Evolutionary conservation across 1,284 basidiomycete species (phyloP).

Genomic region (Moesziomyces sp.): DNA sequence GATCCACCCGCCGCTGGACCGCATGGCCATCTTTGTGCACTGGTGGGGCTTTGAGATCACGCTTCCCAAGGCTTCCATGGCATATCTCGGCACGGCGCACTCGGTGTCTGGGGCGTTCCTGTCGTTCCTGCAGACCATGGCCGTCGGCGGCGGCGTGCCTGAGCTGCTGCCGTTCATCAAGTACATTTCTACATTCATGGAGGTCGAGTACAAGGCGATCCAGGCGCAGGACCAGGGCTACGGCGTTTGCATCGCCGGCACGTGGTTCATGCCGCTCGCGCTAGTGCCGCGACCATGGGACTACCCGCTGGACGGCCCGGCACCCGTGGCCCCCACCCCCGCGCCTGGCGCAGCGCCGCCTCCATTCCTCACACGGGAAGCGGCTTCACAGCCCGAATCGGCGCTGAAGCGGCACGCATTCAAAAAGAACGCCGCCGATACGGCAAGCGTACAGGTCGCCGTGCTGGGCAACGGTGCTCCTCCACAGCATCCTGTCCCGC

Average conservation of each 20-base stretch:
- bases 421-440: slow-evolving; percentile 9
- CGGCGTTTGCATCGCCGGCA: slow-evolving; percentile 58
- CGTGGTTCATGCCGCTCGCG: slow-evolving; percentile 58
- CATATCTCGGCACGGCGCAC: slow-evolving; percentile 58
- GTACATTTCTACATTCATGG: slow-evolving; percentile 60
- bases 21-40: slow-evolving; percentile 62
- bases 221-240: slow-evolving; percentile 52
- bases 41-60: slow-evolving; percentile 66
- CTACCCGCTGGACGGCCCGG: slow-evolving; percentile 36
- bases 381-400: neutral
- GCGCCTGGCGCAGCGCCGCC: neutral
- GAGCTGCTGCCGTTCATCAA: slow-evolving; percentile 61
- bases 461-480: slow-evolving; percentile 1
- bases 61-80: slow-evolving; percentile 54
- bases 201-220: slow-evolving; percentile 62
- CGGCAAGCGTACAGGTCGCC: slow-evolving; percentile 1
- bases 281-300: slow-evolving; percentile 52
- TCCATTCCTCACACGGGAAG: neutral
- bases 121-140: slow-evolving; percentile 60
- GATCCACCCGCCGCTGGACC: slow-evolving; percentile 56
- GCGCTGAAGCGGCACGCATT: slow-evolving; percentile 19
- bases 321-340: neutral
- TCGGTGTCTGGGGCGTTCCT: slow-evolving; percentile 57
- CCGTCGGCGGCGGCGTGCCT: slow-evolving; percentile 53
- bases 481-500: slow-evolving; percentile 5